A percentile compares a stretch with the other conserved stretches of the same genome.
Conservation (phyloP, 2,329 filamentous ascomycete species). For the Boeremia lycopersici region DNA sequence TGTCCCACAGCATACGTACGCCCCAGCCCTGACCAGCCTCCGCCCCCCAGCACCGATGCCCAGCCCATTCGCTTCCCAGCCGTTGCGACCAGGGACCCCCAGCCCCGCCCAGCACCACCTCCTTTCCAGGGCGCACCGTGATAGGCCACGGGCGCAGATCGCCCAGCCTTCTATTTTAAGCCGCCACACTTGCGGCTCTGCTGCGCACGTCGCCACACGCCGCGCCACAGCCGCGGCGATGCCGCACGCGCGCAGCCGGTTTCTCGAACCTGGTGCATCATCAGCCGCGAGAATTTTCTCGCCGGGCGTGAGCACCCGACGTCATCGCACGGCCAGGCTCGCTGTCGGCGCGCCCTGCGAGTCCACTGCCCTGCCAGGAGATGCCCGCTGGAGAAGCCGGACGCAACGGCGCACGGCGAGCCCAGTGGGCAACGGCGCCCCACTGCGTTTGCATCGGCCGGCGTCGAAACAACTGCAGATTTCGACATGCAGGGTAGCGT, state of each 20-base stretch:
- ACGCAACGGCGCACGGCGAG: too few relatives aligned
- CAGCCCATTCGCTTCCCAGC: not conserved
- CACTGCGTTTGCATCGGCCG: too few relatives aligned
- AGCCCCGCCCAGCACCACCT: constrained; percentile 1
- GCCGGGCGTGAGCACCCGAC: not conserved
- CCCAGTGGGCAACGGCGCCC: too few relatives aligned
- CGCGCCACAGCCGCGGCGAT: not conserved
- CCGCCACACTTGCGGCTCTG: constrained; percentile 11
- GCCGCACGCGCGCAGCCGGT: not conserved
- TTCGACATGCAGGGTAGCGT: too few relatives aligned
- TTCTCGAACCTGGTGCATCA: not conserved
- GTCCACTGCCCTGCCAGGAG: too few relatives aligned
- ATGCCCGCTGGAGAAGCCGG: too few relatives aligned
- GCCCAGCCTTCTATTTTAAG: constrained; percentile 9
- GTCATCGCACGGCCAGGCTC: too few relatives aligned
- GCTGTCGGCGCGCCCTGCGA: too few relatives aligned
- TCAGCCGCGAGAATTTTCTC: too few relatives aligned
- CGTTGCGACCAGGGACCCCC: not conserved
- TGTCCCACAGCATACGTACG: constrained; percentile 13
- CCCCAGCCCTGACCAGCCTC: constrained; percentile 14
- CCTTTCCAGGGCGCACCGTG: not conserved
- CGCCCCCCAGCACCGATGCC: not conserved
- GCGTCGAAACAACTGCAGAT: too few relatives aligned
- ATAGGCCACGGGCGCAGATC: not conserved
- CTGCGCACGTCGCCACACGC: constrained; percentile 6